Evolutionary conservation across 176 grass and related monocot species (phyloP), one percentile per base, ranked within the genome.

Genomic region (Juncus inflexus): DNA sequence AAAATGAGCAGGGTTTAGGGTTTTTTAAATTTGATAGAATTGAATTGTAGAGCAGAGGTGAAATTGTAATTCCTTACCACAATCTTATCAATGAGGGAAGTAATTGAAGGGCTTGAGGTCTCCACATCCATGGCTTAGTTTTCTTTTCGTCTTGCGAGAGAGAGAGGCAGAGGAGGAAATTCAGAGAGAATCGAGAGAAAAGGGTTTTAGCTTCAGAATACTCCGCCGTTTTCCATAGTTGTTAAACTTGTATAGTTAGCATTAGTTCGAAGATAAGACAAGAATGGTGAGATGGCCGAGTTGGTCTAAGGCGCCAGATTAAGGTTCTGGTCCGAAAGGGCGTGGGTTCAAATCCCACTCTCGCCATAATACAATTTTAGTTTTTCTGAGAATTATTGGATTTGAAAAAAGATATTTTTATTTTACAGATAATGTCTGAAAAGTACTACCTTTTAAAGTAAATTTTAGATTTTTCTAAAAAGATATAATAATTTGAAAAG

Each of bases 261-360:
- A n/a, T n/a, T n/a, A n/a, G n/a, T n/a, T n/a, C n/a, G n/a, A n/a
- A n/a, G n/a, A n/a, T n/a, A n/a, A n/a, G n/a, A n/a, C 19, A 28
- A 28, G 19, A 10, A 13, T 12, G 67, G 67, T 70, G 67, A 70
- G 67, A 70, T 70, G 67, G 67, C 67, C 67, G 67, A 70, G 67
- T 70, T 79, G 81, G 81, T 79, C 76, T 84, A 84, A 84, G 64
- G 81, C 69, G 81, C 74, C 80, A 83, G 80, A 83, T 83, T 83
- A 76, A 84, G 81, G 76, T 75, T 77, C 74, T 81, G 83, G 83
- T 81, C 78, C 64, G 79, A 66, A 82, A 86, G 79, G 79, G 84
- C 79, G 79, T 87, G 84, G 75, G 79, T 87, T 86, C 79, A 86
- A 86, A 86, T 86, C 84, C 79, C 84, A 86, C 79, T 70, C 67